phyloP scores from a whole-genome alignment of 257 asterid genomes.

The Coffea canephora region DNA sequence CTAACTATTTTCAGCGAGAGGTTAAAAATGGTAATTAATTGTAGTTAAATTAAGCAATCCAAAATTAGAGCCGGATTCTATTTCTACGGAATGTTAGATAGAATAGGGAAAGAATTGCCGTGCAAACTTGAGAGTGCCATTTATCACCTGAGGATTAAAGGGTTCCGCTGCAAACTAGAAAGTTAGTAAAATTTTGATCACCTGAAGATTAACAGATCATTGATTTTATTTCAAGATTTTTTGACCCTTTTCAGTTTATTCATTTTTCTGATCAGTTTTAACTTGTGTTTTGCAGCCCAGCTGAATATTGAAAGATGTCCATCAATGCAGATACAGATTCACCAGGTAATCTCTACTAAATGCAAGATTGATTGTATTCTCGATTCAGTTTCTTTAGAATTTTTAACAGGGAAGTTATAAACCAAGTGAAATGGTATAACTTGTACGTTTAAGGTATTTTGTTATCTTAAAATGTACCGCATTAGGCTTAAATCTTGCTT shows the following conservation, averaged over 20 bases:
- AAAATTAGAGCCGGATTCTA: too few species aligned
- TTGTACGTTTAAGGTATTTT: neutral
- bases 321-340: slow-evolving; percentile 10
- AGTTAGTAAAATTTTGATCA: too few species aligned
- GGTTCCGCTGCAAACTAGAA: too few species aligned
- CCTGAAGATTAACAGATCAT: too few species aligned
- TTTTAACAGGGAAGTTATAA: neutral
- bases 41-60: too few species aligned
- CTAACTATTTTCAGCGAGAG: too few species aligned
- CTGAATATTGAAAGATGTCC: slow-evolving; percentile 8
- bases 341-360: neutral
- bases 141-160: too few species aligned
- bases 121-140: too few species aligned
- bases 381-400: neutral
- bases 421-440: neutral
- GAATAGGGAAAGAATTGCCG: too few species aligned
- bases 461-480: neutral
- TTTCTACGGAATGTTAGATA: too few species aligned
- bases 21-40: too few species aligned
- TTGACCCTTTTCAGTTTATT: neutral
- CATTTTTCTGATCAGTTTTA: neutral
- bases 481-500: neutral
- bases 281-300: slow-evolving; percentile 4
- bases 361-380: neutral
- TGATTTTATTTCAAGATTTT: neutral